Evolutionary conservation across 345 rosid species (phyloP).

Genomic region (Hibiscus trionum): DNA sequence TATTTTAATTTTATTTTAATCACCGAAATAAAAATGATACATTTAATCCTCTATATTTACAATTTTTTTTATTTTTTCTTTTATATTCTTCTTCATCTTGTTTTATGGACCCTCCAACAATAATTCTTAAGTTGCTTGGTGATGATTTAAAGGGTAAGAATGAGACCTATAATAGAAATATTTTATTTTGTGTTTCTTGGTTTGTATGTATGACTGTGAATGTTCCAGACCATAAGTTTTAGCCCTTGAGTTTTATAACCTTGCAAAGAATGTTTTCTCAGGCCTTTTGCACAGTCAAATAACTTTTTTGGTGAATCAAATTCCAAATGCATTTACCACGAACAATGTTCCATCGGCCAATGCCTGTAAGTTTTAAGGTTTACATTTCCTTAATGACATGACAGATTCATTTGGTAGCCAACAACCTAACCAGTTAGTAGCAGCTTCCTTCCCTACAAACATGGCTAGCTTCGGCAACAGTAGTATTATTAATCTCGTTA

Average conservation of each 20-base stretch:
- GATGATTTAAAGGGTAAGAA: too few species aligned
- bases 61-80: too few species aligned
- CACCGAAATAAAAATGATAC: too few species aligned
- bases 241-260: neutral
- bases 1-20: too few species aligned
- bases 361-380: slow-evolving; percentile 18
- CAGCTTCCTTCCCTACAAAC: slow-evolving; percentile 18
- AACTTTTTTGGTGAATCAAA: slow-evolving; percentile 38
- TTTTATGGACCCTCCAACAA: too few species aligned
- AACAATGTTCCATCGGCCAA: slow-evolving; percentile 20
- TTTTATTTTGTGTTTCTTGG: slow-evolving; percentile 1
- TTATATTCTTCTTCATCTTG: too few species aligned
- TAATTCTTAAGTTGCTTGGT: too few species aligned
- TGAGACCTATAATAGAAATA: neutral
- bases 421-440: slow-evolving; percentile 15
- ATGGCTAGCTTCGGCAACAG: slow-evolving; percentile 18
- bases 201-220: neutral
- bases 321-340: slow-evolving; percentile 22
- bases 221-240: slow-evolving; percentile 7
- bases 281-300: slow-evolving; percentile 26
- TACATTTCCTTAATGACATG: slow-evolving; percentile 9
- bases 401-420: slow-evolving; percentile 25
- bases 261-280: slow-evolving; percentile 14
- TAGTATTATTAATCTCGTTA: slow-evolving; percentile 10
- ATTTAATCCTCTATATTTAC: too few species aligned